These are phyloP conservation scores for Pachysolen tannophilus DNA, from an alignment of 805 yeast species.

Conservation along the genomic window DNA sequence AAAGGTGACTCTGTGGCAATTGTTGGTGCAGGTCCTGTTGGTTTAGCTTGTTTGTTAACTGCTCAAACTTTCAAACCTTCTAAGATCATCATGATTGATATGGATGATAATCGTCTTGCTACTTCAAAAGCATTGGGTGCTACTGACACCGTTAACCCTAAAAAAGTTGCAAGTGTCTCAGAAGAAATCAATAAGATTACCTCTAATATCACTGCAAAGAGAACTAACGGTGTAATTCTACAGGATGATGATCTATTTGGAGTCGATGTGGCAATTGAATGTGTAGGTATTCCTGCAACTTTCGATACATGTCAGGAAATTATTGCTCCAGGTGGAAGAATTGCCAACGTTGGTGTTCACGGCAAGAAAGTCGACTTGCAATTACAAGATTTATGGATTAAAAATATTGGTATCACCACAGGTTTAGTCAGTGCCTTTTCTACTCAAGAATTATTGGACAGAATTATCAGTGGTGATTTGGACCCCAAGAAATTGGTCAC, in stretches of 20 bases:
- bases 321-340: conserved; percentile 51
- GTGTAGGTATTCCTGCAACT: conserved; percentile 59
- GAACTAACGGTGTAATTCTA: conserved; percentile 24
- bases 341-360: conserved; percentile 57
- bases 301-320: conserved; percentile 50
- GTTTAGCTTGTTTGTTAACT: conserved; percentile 51
- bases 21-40: conserved; percentile 65
- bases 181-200: conserved; percentile 29
- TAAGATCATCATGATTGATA: conserved; percentile 47
- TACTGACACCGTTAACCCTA: conserved; percentile 46
- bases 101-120: conserved; percentile 49
- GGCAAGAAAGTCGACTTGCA: conserved; percentile 33
- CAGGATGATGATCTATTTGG: too few relatives aligned
- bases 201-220: conserved; percentile 13
- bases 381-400: conserved; percentile 37
- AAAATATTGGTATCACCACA: conserved; percentile 35
- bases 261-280: conserved; percentile 56
- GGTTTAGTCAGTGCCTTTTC: conserved; percentile 43
- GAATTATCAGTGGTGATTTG: conserved; percentile 28
- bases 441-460: conserved; percentile 28
- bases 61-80: conserved; percentile 49
- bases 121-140: conserved; percentile 57
- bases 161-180: conserved; percentile 31
- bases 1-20: conserved; percentile 55
- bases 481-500: conserved; percentile 49